Conservation (phyloP, 805 yeast species). For the Kluyveromyces nonfermentans region DNA sequence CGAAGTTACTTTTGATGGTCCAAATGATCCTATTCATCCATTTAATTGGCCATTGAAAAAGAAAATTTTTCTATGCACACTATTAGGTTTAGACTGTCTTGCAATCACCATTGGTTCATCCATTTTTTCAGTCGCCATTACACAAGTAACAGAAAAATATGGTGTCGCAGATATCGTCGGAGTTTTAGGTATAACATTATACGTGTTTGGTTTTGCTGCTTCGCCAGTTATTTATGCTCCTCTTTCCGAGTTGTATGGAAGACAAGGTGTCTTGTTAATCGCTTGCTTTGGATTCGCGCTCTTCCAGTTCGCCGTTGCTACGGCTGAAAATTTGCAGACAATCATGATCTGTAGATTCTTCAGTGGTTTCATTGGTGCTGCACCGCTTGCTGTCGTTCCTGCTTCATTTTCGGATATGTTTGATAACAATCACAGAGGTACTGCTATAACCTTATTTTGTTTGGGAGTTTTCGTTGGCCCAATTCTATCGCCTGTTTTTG, state of each 20-base stretch:
- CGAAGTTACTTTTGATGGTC: constrained; percentile 67
- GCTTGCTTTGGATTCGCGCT: constrained; percentile 47
- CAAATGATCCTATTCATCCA: constrained; percentile 71
- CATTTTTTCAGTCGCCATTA: constrained; percentile 58
- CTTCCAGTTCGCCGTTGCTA: constrained; percentile 66
- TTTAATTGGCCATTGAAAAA: constrained; percentile 56
- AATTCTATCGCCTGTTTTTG: constrained; percentile 7
- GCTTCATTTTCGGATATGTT: constrained; percentile 82
- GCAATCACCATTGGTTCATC: constrained; percentile 71
- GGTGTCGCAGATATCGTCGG: constrained; percentile 62
- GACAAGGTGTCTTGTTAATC: constrained; percentile 49
- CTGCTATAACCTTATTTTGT: constrained; percentile 61
- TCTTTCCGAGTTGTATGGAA: constrained; percentile 66
- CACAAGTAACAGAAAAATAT: constrained; percentile 39
- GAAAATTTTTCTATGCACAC: constrained; percentile 37
- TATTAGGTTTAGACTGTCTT: constrained; percentile 43
- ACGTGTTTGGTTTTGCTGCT: constrained; percentile 86
- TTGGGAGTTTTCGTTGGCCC: constrained; percentile 47
- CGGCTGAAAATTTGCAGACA: constrained; percentile 72
- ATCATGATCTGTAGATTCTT: constrained; percentile 70
- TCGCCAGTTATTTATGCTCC: constrained; percentile 94
- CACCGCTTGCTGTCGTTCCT: constrained; percentile 78
- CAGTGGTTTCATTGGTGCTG: constrained; percentile 75
- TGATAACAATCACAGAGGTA: constrained; percentile 57
- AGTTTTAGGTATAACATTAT: constrained; percentile 66